These are phyloP conservation scores for Rutidosis leptorrhynchoides DNA, from an alignment of 129 eudicot genomes.

Conservation along the genomic window DNA sequence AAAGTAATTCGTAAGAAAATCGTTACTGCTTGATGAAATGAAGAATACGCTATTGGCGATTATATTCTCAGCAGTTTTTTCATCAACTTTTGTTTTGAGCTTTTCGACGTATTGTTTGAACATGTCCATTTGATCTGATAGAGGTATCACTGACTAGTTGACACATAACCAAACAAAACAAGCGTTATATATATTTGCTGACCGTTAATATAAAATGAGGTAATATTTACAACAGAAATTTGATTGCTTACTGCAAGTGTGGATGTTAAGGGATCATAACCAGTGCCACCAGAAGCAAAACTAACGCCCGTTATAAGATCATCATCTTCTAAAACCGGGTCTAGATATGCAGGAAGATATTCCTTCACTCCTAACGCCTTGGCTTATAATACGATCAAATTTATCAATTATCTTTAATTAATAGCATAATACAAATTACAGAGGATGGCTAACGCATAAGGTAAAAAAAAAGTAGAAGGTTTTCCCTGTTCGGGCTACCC, in stretches of 20 bases:
- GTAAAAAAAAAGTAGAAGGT: too few relatives aligned
- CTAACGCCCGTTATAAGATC: slow-evolving; percentile 80
- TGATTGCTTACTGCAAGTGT: slow-evolving; percentile 40
- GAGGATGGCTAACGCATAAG: too few relatives aligned
- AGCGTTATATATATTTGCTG: background rate
- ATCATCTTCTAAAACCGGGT: slow-evolving; percentile 36
- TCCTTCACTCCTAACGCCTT: slow-evolving; percentile 72
- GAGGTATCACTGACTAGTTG: slow-evolving; percentile 50
- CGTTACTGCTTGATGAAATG: slow-evolving; percentile 55
- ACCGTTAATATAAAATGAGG: background rate
- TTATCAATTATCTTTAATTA: too few relatives aligned
- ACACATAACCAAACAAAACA: background rate
- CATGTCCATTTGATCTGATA: slow-evolving; percentile 50
- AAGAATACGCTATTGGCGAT: slow-evolving; percentile 38
- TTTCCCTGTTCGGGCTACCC: too few relatives aligned
- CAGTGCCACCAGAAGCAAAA: slow-evolving; percentile 82
- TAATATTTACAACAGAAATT: background rate
- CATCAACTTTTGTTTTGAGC: slow-evolving; percentile 49
- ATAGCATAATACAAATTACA: too few relatives aligned
- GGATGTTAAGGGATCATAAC: slow-evolving; percentile 69
- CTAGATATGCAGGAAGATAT: slow-evolving; percentile 70
- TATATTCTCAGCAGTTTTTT: slow-evolving; percentile 34
- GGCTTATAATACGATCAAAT: slow-evolving; percentile 31
- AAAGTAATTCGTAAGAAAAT: slow-evolving; percentile 63
- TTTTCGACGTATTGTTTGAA: slow-evolving; percentile 51